Base-by-base conservation (phyloP, 257 asterid species). In the Avicennia marina region DNA sequence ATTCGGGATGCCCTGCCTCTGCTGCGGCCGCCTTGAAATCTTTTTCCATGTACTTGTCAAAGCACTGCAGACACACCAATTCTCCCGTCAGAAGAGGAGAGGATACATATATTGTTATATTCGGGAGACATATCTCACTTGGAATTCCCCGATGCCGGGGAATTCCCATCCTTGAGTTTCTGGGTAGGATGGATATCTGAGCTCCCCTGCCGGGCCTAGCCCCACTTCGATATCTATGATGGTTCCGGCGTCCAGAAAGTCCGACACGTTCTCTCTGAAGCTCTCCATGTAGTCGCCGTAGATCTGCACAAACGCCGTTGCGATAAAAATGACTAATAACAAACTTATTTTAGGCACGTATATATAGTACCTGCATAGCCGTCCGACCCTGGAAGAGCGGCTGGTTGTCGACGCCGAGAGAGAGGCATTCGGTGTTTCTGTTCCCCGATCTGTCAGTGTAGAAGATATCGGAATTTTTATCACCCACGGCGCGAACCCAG, bases 121-220 rank as follows among this genome's bases (percentile, higher is more conserved):
- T 43, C 1, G 20, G 18, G 16, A 6, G 49, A 43, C 5, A 48
- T 12, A 11, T 41, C 56, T 47, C 6, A 86, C 95, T 74, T 83
- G 95, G 52, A 87, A 87, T 70, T 87, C 94, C 58, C 94, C 96
- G 11, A 87, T 80, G 17, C 95, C 95, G 0, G 96, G 97, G 67
- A 73, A 90, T 31, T 26, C 16, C 97, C 95, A 87, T 53, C 96
- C 98, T 31, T 78, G 94, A 53, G 77, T 66, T 72, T 78, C 72
- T 11, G 84, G 82, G 56, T 87, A 87, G 1, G 98, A 84, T 1
- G 98, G 95, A 56, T 87, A 87, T 42, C 95, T 70, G 41, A 90
- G 90, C 58, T 90, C 96, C 16, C 98, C 98, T 0, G 94, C 90
- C 10, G 96, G 96, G 46, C 98, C 98, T 24, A 87, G 71, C 48